Conservation (phyloP, 2,329 filamentous ascomycete genomes). For the Cladosporium sp. region DNA sequence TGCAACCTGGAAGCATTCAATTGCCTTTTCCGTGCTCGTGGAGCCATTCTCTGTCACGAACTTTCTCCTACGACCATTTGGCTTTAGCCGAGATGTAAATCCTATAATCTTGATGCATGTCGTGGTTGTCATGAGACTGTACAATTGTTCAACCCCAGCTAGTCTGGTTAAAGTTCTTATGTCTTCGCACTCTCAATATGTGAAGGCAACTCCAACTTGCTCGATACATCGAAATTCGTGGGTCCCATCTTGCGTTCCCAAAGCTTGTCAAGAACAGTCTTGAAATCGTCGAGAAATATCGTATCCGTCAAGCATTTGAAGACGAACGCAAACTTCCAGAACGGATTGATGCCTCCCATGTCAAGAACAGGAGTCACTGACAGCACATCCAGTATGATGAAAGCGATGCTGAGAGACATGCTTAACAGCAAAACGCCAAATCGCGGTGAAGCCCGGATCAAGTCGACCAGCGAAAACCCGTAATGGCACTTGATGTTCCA, state of each 20-base stretch:
- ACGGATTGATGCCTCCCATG: not conserved
- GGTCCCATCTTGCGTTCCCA: constrained; percentile 2
- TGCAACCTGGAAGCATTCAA: too few relatives aligned
- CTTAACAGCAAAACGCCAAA: not conserved
- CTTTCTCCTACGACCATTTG: too few relatives aligned
- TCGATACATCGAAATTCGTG: not conserved
- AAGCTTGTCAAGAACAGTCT: not conserved
- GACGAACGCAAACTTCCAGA: constrained; percentile 1
- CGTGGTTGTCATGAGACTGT: not conserved
- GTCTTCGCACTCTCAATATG: not conserved
- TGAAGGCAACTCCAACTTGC: not conserved
- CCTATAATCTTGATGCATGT: too few relatives aligned
- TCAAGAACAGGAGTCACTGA: not conserved
- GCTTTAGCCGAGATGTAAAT: too few relatives aligned
- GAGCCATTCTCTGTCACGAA: too few relatives aligned
- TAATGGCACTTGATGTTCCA: constrained; percentile 5
- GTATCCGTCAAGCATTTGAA: constrained; percentile 6
- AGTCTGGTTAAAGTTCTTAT: not conserved
- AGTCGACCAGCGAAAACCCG: not conserved
- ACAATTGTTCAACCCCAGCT: not conserved
- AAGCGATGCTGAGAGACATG: constrained; percentile 1
- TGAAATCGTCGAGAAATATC: not conserved
- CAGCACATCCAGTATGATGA: not conserved
- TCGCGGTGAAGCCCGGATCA: not conserved
- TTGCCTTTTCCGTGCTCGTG: too few relatives aligned